Conservation (phyloP, 345 rosid genomes). For the Linum trigynum region DNA sequence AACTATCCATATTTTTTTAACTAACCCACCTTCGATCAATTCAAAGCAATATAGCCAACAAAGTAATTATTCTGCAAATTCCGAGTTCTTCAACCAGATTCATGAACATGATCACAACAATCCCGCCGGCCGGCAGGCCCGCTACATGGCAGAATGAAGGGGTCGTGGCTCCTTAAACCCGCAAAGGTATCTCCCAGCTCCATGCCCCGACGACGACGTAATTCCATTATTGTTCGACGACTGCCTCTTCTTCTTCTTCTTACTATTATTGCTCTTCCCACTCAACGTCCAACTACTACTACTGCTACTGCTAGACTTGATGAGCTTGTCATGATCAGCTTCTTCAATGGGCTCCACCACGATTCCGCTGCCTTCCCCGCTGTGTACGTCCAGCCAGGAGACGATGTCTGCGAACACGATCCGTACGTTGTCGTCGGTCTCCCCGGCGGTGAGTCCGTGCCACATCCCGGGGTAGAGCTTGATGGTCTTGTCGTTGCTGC, state of each 20-base stretch:
- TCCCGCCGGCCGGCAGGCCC: background rate
- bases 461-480: conserved; percentile 89
- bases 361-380: conserved; percentile 15
- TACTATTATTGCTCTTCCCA: background rate
- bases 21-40: too few relatives aligned
- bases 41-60: too few relatives aligned
- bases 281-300: background rate
- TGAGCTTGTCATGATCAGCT: background rate
- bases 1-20: too few relatives aligned
- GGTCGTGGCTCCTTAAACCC: conserved; percentile 49
- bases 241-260: background rate
- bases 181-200: conserved; percentile 34
- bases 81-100: too few relatives aligned
- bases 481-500: conserved; percentile 73
- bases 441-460: conserved; percentile 83
- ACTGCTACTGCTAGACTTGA: background rate
- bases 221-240: background rate
- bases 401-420: conserved; percentile 66
- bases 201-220: background rate
- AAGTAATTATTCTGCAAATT: too few relatives aligned
- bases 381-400: conserved; percentile 58
- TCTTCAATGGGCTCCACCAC: conserved; percentile 22
- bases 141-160: conserved; percentile 59
- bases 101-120: background rate
- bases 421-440: conserved; percentile 61